These are phyloP conservation scores for Papiliotrema laurentii DNA, from an alignment of 1,284 basidiomycete species.

Conservation along the genomic window DNA sequence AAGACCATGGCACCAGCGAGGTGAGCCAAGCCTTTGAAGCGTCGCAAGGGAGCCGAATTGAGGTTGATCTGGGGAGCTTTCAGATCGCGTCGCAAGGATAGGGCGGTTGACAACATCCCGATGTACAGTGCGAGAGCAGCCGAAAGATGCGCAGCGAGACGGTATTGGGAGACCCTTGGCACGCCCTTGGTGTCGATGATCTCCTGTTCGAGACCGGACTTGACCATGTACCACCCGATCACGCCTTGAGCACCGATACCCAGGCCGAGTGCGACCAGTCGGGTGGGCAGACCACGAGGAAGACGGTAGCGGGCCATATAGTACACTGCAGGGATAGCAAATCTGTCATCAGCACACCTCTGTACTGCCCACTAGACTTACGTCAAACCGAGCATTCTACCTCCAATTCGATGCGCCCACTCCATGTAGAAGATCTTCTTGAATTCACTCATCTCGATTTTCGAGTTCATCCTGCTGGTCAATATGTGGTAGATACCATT, in stretches of 20 bases:
- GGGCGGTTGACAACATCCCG: slow-evolving; percentile 82
- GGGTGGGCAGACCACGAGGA: slow-evolving; percentile 58
- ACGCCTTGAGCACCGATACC: slow-evolving; percentile 84
- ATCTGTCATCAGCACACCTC: slow-evolving; percentile 50
- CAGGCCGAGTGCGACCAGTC: slow-evolving; percentile 65
- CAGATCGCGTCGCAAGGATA: slow-evolving; percentile 68
- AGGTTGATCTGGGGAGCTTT: slow-evolving; percentile 38
- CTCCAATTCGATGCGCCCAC: slow-evolving; percentile 92
- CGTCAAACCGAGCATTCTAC: slow-evolving; percentile 76
- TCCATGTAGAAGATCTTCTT: slow-evolving; percentile 99
- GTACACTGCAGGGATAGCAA: slow-evolving; percentile 74
- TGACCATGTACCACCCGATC: slow-evolving; percentile 99
- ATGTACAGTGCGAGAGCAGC: slow-evolving; percentile 86
- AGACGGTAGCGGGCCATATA: slow-evolving; percentile 68
- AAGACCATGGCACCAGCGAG: slow-evolving; percentile 72
- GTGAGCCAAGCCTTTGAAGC: slow-evolving; percentile 61
- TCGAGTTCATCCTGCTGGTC: slow-evolving; percentile 69
- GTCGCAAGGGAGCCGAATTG: slow-evolving; percentile 54
- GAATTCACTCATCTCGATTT: slow-evolving; percentile 83
- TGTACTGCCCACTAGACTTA: slow-evolving; percentile 28
- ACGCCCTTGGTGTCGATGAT: slow-evolving; percentile 74
- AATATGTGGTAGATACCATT: background rate
- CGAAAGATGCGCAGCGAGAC: slow-evolving; percentile 89
- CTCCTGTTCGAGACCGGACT: slow-evolving; percentile 84
- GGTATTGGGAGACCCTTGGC: slow-evolving; percentile 93